Conservation (phyloP, 2,329 filamentous ascomycete species). For the Fusarium piperis region DNA sequence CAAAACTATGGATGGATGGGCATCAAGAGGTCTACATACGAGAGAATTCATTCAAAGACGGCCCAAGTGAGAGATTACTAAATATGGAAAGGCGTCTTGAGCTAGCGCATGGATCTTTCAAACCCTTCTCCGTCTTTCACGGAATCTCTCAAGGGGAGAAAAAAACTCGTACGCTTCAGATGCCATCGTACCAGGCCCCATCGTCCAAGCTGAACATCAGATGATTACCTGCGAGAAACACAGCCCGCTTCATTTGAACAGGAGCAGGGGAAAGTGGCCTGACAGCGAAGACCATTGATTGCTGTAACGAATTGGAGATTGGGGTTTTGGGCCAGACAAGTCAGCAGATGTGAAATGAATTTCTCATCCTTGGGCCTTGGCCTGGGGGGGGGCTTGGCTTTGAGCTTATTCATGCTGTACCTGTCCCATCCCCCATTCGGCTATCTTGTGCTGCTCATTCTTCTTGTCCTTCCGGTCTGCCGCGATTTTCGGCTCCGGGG, state of each 20-base stretch:
- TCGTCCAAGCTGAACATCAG: not conserved
- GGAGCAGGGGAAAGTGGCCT: not conserved
- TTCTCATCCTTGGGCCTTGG: not conserved
- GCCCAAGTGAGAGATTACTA: conserved; percentile 36
- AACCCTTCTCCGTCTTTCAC: not conserved
- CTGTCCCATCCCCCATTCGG: conserved; percentile 8
- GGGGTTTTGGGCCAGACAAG: not conserved
- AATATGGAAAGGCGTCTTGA: conserved; percentile 26
- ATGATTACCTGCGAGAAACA: conserved; percentile 1
- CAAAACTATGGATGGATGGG: not conserved
- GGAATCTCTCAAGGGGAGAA: not conserved
- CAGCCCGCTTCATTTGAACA: not conserved
- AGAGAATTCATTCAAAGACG: not conserved
- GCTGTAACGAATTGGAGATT: not conserved
- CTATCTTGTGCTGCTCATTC: conserved; percentile 2
- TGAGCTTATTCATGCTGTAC: conserved; percentile 6
- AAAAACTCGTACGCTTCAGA: not conserved
- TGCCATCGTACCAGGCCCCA: conserved; percentile 13
- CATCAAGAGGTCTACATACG: not conserved
- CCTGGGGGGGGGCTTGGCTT: not conserved
- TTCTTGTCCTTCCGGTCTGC: not conserved
- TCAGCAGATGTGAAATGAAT: conserved; percentile 13
- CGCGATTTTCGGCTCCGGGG: not conserved
- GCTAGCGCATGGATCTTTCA: conserved; percentile 14
- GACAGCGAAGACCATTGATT: not conserved